Base-by-base conservation (phyloP, 2,329 filamentous ascomycete species). In the Raffaelea ambrosiae region DNA sequence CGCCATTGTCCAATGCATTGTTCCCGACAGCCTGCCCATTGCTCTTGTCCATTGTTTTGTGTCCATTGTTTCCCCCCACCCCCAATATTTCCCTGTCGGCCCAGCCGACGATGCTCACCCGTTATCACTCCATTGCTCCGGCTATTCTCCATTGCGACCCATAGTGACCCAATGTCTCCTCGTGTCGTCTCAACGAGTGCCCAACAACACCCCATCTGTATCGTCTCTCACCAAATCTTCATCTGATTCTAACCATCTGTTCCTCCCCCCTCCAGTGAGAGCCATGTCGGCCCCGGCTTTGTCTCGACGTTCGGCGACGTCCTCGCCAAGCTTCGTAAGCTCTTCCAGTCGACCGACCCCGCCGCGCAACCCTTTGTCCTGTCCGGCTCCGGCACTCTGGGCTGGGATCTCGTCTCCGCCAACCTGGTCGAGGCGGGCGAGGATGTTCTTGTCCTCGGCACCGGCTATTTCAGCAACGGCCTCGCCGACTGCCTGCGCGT, bases 391-490 rank as follows among this genome's bases (percentile, higher is more conserved):
- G 93, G 93, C 49, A 98, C 93, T 19, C 76, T 98, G 8, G 93
- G 93, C 52, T 98, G 93, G 93, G 93, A 98, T 63, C 72, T 97
- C 50, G 89, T 97, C 41, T 85, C 89, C n/a, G 84, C 89, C 58
- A 98, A 97, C 72, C 71, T 98, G 53, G 77, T 88, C 52, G 91
- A 98, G 71, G 77, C 83, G 44, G 90, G 87, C 51, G 93, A 98
- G 62, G 80, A 95, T 50, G 93, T 86, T 21, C 77, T 98, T 38
- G 90, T 98, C 47, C 79, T 98, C 18, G 90, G 95, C 72, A 94
- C 88, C 39, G 93, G 93, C 55, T 98, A 98, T 77, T 98, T 98
- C 63, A 90, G 86, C 57, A 90, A 97, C 65, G 89, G 84, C 50
- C 96, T 98, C 63, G 87, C 88, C 56, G 84, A 95, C 68, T 96